Conservation (phyloP, 805 yeast genomes). For the Yamadazyma kitorensis region DNA sequence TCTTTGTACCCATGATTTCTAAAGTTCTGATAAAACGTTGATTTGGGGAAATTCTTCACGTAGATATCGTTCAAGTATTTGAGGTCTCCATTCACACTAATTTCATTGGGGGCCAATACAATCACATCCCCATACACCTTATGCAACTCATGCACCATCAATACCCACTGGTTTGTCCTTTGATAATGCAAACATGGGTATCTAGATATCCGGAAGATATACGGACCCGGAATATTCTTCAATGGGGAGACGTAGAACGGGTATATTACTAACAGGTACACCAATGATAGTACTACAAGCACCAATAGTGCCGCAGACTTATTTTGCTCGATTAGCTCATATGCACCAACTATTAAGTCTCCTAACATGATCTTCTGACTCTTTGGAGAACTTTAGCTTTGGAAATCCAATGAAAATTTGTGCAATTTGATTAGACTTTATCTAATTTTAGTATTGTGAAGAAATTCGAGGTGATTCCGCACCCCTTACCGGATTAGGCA, state of each 20-base stretch:
- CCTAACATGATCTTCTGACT: no score
- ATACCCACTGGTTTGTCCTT: conserved; percentile 44
- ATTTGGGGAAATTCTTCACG: conserved; percentile 53
- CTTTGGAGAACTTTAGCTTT: no score
- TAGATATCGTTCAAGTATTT: conserved; percentile 55
- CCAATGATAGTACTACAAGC: background rate
- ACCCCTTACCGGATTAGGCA: conserved; percentile 6
- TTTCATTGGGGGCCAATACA: conserved; percentile 57
- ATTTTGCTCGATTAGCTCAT: conserved; percentile 6
- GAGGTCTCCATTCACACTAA: conserved; percentile 53
- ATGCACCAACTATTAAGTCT: background rate
- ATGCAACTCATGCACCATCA: conserved; percentile 48
- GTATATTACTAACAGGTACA: conserved; percentile 35
- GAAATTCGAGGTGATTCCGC: no score
- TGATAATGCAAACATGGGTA: conserved; percentile 34
- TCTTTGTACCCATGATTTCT: conserved; percentile 49
- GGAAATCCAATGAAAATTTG: no score
- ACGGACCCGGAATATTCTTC: conserved; percentile 57
- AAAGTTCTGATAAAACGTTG: conserved; percentile 58
- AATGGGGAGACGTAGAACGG: conserved; percentile 52
- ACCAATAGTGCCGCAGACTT: background rate
- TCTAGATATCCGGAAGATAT: conserved; percentile 43
- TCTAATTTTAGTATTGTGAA: no score
- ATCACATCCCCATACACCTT: conserved; percentile 59
- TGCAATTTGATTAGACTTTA: no score